Base-by-base conservation (phyloP, 192 early-diverging fungal genomes). In the Gonapodya sp. region DNA sequence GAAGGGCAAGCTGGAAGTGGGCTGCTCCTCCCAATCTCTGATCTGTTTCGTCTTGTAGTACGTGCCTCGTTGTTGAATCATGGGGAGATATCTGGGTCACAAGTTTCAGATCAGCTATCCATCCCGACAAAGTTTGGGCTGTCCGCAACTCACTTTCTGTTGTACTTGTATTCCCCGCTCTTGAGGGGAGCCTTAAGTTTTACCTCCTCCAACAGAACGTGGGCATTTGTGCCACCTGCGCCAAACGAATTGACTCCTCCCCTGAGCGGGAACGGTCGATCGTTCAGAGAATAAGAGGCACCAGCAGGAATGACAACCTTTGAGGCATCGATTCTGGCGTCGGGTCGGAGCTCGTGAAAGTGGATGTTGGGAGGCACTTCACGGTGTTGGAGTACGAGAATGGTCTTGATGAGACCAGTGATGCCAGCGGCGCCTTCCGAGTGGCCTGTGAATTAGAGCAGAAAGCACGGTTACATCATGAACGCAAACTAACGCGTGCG, bases 401-500 rank as follows among this genome's bases (percentile, higher is more conserved):
- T 35, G 18, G 79, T 74, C 1, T 81, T 81, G 35, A 81, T 80
- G 35, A 81, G 31, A 24, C 35, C 73, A 64, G 80, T 80, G 73
- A 81, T 79, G 33, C 80, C 80, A 36, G 73, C 79, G 79, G 79
- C 80, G 31, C 79, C 80, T 36, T 81, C 80, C 34, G 80, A 79
- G 24, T 81, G 80, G 35, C 80, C 80, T 79, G 35, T 73, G 24
- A 35, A 77, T 77, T 16, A 14, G 2, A 34, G 34, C 18, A 77
- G 2, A 77, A 31, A 2, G 75, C 2, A 18, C 8, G 8, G 18
- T 16, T 34, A 31, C 30, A 34, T 77, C 34, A 33, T 64, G 2
- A 77, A 31, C 31, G 2, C 75, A 18, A 34, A 72, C 64, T 30
- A 30, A 16, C 64, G 64, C 64, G 64, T 16, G 64, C 64, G 64